Conservation (phyloP, 106 monocot genomes). For the Allium cepa region DNA sequence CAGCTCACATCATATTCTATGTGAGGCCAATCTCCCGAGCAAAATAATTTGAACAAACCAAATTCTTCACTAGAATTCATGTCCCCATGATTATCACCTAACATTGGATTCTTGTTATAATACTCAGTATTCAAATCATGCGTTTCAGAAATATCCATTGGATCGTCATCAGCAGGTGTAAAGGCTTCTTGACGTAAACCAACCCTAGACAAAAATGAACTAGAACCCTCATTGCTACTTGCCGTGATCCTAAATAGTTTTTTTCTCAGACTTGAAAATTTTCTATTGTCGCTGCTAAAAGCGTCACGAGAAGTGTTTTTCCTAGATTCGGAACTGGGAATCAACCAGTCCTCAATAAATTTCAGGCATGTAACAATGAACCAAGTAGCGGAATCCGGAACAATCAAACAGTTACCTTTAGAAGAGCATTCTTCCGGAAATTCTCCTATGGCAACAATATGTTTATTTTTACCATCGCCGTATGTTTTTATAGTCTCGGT, state of each 20-base stretch:
- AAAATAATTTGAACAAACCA: constrained; percentile 24
- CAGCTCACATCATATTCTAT: constrained; percentile 71
- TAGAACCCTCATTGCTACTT: neutral
- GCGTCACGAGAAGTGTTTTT: constrained; percentile 3
- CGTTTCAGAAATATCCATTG: constrained; percentile 5
- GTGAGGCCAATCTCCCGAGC: constrained; percentile 50
- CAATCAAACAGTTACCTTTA: constrained; percentile 2
- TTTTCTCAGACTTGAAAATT: constrained; percentile 28
- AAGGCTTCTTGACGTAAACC: too few relatives aligned
- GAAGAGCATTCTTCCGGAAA: neutral
- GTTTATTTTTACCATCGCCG: neutral
- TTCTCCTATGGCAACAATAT: neutral
- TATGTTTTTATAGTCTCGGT: neutral
- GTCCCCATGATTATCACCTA: constrained; percentile 25
- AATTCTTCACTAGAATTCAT: constrained; percentile 16
- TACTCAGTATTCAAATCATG: neutral
- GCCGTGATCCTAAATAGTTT: constrained; percentile 19
- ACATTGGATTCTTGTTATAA: neutral
- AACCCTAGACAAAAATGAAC: neutral
- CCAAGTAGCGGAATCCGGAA: constrained; percentile 33
- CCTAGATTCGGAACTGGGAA: constrained; percentile 10
- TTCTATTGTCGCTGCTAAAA: constrained; percentile 2
- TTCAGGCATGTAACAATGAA: constrained; percentile 57
- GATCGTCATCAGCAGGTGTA: neutral
- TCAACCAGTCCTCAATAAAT: constrained; percentile 64